A percentile compares a stretch with the other conserved stretches of the same genome.
Evolutionary conservation across 2,329 filamentous ascomycete species (phyloP).

Genomic region (Verticillium nubilum): DNA sequence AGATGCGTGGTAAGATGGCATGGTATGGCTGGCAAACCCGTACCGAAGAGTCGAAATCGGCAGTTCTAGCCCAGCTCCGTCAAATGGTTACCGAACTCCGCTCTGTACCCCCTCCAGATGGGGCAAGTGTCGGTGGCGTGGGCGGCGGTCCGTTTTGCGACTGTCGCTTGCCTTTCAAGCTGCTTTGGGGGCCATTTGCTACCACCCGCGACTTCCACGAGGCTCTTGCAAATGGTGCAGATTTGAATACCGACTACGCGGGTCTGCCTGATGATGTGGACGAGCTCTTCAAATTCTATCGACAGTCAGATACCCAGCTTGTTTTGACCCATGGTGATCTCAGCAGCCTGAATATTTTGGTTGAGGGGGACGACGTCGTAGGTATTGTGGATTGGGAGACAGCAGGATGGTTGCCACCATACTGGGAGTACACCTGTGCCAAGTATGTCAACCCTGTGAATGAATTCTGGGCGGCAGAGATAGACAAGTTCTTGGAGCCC

Average conservation of each 20-base stretch:
- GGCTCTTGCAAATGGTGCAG: neutral
- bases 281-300: slow-evolving; percentile 2
- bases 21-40: slow-evolving; percentile 8
- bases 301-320: slow-evolving; percentile 10
- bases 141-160: slow-evolving; percentile 17
- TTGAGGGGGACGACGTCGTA: slow-evolving; percentile 31
- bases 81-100: slow-evolving; percentile 14
- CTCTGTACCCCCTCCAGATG: slow-evolving; percentile 5
- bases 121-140: slow-evolving; percentile 7
- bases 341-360: slow-evolving; percentile 35
- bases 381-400: slow-evolving; percentile 35
- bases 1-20: slow-evolving; percentile 21
- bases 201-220: slow-evolving; percentile 1
- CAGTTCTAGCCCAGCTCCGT: slow-evolving; percentile 16
- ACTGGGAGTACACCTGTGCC: slow-evolving; percentile 26
- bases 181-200: slow-evolving; percentile 18
- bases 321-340: slow-evolving; percentile 43
- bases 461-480: slow-evolving; percentile 28
- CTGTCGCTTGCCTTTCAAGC: slow-evolving; percentile 12
- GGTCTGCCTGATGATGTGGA: neutral
- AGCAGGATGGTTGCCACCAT: slow-evolving; percentile 24
- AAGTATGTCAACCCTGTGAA: slow-evolving; percentile 17
- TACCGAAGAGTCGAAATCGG: slow-evolving; percentile 10
- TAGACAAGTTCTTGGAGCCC: slow-evolving; percentile 29
- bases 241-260: no score